Evolutionary conservation across 345 rosid genomes (phyloP).

Genomic region (Salix caprea): DNA sequence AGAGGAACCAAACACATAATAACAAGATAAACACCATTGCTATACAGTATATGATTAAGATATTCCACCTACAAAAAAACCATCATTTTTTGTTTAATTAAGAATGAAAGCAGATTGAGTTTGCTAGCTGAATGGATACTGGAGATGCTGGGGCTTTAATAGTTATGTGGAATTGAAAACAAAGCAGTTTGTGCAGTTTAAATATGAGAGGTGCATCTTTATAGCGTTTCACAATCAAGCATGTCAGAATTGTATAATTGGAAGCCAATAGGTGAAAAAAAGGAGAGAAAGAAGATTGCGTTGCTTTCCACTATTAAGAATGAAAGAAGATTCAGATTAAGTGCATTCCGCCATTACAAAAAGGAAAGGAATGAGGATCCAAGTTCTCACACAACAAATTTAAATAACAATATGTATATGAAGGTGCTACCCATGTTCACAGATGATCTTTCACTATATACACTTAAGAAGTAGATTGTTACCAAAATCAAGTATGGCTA

Average conservation of each 20-base stretch:
- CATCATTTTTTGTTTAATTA: too few species aligned
- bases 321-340: too few species aligned
- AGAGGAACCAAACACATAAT: neutral
- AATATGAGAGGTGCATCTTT: neutral
- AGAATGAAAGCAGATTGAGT: neutral
- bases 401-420: neutral
- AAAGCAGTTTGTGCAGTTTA: neutral
- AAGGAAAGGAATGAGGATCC: neutral
- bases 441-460: conserved; percentile 14
- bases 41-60: too few species aligned
- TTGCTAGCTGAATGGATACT: neutral
- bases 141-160: neutral
- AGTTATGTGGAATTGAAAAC: neutral
- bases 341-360: neutral
- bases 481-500: conserved; percentile 97
- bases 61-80: too few species aligned
- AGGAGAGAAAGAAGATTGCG: neutral
- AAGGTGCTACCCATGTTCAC: neutral
- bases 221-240: neutral
- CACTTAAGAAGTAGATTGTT: conserved; percentile 25
- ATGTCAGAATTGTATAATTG: neutral
- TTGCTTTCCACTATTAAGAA: too few species aligned
- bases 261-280: neutral
- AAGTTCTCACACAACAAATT: neutral
- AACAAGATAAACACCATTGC: neutral